Evolutionary conservation across 108 stramenopile species (phyloP).

Genomic region (Cyclotella distinguenda): DNA sequence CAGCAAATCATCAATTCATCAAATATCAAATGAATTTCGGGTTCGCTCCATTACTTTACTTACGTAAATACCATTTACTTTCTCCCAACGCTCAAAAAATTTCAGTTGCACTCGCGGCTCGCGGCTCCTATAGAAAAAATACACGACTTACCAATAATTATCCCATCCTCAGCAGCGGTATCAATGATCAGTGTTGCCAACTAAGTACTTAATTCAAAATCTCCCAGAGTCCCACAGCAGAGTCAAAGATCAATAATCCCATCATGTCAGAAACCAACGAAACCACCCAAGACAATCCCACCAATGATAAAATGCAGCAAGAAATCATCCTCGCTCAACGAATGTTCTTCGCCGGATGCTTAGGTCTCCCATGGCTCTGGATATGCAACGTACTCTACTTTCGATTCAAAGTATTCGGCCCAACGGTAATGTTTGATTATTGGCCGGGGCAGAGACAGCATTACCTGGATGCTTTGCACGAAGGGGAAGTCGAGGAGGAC

Average conservation of each 20-base stretch:
- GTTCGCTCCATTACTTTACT: too few species aligned
- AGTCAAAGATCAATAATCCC: background rate
- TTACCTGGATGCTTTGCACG: background rate
- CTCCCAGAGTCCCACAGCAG: too few species aligned
- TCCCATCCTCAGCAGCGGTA: too few species aligned
- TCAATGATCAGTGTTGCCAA: too few species aligned
- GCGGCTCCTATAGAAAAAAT: too few species aligned
- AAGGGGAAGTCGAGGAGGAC: background rate
- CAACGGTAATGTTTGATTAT: constrained; percentile 32
- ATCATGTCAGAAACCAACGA: constrained; percentile 1
- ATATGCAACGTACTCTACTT: constrained; percentile 73
- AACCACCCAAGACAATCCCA: background rate
- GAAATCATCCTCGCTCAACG: constrained; percentile 57
- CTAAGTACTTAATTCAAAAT: too few species aligned
- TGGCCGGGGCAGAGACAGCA: constrained; percentile 31
- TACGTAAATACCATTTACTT: too few species aligned
- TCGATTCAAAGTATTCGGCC: constrained; percentile 38
- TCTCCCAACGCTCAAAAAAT: background rate
- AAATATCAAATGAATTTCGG: too few species aligned
- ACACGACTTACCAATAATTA: too few species aligned
- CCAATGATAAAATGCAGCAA: constrained; percentile 23
- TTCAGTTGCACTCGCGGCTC: too few species aligned
- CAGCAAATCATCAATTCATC: too few species aligned
- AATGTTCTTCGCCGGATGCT: constrained; percentile 70
- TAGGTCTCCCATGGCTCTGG: constrained; percentile 89